A percentile compares a stretch with the other conserved stretches of the same genome.
Evolutionary conservation across 1,139 yeast species (phyloP).

Genomic region (Yamadazyma diddensiae): DNA sequence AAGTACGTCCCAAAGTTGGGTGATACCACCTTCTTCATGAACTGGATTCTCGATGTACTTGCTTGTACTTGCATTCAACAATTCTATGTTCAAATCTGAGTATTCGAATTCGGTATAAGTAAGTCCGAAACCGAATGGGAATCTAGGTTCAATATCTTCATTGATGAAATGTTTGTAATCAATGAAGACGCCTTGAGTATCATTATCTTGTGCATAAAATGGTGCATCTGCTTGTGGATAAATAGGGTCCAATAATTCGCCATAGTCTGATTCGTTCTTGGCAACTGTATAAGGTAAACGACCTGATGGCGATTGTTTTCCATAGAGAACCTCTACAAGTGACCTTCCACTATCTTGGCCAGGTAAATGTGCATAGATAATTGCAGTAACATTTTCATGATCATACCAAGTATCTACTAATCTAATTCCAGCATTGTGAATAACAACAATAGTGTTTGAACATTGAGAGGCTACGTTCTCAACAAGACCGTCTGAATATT

Average conservation of each 20-base stretch:
- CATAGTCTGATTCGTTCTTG: conserved; percentile 50
- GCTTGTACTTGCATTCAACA: not conserved
- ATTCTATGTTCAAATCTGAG: conserved; percentile 2
- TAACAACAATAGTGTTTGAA: conserved; percentile 33
- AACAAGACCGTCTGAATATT: conserved; percentile 51
- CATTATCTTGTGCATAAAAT: conserved; percentile 43
- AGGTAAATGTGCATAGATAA: conserved; percentile 51
- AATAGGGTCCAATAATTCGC: conserved; percentile 36
- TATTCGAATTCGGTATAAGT: conserved; percentile 4
- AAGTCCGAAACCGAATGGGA: conserved; percentile 3
- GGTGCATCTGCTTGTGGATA: conserved; percentile 30
- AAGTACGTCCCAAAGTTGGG: conserved; percentile 2
- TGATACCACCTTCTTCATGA: conserved; percentile 26
- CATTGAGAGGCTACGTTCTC: conserved; percentile 44
- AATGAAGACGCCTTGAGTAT: conserved; percentile 45
- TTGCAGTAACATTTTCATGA: conserved; percentile 54
- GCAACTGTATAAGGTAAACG: conserved; percentile 62
- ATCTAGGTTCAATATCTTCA: conserved; percentile 45
- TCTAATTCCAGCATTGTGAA: conserved; percentile 46
- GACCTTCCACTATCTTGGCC: conserved; percentile 52
- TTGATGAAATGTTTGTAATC: conserved; percentile 58
- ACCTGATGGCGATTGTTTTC: conserved; percentile 59
- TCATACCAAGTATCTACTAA: conserved; percentile 58
- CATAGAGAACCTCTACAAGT: conserved; percentile 45
- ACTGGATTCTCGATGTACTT: not conserved